phyloP scores from a whole-genome alignment of 2,329 filamentous ascomycete species.

The Berkeleyomyces basicola region DNA sequence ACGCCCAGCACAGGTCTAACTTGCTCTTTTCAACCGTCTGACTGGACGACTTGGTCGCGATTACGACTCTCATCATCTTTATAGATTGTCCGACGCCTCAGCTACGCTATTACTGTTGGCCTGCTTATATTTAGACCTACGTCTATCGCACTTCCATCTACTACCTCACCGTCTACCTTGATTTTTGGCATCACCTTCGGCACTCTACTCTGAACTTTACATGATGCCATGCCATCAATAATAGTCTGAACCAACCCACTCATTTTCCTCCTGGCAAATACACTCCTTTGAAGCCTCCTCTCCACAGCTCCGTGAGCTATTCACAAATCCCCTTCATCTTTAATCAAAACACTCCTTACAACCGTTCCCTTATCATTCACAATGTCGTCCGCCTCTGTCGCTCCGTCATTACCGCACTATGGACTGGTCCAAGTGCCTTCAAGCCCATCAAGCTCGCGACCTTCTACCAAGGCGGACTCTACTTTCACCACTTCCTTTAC shows the following conservation, averaged over 20 bases:
- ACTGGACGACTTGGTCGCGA: not conserved
- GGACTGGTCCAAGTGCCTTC: not conserved
- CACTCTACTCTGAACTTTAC: not conserved
- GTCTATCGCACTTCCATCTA: not conserved
- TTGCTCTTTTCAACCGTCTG: not conserved
- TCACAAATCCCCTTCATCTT: not conserved
- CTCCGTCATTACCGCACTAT: not conserved
- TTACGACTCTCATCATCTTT: not conserved
- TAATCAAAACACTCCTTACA: not conserved
- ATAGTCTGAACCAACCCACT: not conserved
- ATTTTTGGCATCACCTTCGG: not conserved
- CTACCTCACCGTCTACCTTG: not conserved
- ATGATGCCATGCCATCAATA: constrained; percentile 3
- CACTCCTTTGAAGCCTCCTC: not conserved
- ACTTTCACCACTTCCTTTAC: not conserved
- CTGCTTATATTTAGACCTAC: not conserved
- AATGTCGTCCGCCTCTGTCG: not conserved
- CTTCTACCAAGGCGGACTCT: constrained; percentile 5
- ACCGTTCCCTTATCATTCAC: not conserved
- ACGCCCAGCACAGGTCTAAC: not conserved
- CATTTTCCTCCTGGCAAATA: not conserved
- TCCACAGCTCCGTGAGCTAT: not conserved
- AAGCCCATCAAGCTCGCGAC: constrained; percentile 2
- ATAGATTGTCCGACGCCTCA: not conserved
- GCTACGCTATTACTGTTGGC: not conserved